These are phyloP conservation scores for Chytriomyces confervae DNA, from an alignment of 192 early-diverging fungal species.

Conservation along the genomic window DNA sequence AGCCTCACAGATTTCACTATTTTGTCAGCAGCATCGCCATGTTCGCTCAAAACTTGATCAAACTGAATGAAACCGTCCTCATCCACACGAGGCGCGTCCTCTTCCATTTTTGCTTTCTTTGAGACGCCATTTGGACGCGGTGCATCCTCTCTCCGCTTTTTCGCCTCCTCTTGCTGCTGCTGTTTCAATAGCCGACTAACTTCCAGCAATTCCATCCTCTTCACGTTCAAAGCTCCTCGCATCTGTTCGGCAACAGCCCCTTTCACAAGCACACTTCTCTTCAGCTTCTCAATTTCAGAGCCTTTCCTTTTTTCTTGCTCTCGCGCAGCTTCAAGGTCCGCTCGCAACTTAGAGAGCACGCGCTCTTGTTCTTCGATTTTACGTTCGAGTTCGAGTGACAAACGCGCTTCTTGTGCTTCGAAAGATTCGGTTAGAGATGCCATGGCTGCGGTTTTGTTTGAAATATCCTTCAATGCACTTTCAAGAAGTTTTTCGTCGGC, in stretches of 20 bases:
- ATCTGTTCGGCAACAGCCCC: slow-evolving; percentile 7
- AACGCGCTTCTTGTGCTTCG: not conserved
- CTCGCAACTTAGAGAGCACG: not conserved
- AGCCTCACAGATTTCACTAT: not conserved
- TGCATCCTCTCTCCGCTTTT: not conserved
- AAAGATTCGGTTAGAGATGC: not conserved
- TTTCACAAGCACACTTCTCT: not conserved
- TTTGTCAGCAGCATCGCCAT: not conserved
- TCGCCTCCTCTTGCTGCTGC: not conserved
- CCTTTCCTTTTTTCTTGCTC: not conserved
- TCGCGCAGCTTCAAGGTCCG: not conserved
- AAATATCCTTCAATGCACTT: not conserved
- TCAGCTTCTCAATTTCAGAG: not conserved
- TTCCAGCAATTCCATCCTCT: slow-evolving; percentile 1
- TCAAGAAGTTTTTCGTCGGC: slow-evolving; percentile 12
- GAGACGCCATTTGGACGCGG: not conserved
- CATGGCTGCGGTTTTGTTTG: not conserved
- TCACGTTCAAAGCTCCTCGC: slow-evolving; percentile 5
- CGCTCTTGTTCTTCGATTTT: not conserved
- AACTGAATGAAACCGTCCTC: slow-evolving; percentile 23
- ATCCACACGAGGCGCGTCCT: not conserved
- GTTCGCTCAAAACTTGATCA: not conserved
- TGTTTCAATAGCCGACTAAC: not conserved
- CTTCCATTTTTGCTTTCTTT: not conserved
- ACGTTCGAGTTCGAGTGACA: not conserved